Percentiles rank a stretch among this genome's conserved stretches.
Evolutionary conservation across 176 grass and related monocot species (phyloP).

Genomic region (Areca catechu): DNA sequence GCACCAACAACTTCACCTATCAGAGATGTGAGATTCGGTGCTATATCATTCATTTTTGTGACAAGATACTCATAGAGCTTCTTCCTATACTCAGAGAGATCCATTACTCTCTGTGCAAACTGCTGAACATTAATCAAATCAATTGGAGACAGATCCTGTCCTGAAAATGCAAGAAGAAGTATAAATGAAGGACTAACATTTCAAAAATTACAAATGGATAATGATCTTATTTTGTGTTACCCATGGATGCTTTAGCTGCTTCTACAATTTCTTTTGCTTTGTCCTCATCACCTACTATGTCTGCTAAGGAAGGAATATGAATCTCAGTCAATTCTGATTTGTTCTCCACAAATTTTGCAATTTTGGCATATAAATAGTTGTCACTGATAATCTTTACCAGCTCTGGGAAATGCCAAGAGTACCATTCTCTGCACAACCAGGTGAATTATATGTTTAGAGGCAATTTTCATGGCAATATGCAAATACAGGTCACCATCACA

Average conservation of each 20-base stretch:
- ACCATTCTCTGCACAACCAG: slow-evolving; percentile 59
- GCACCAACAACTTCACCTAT: slow-evolving; percentile 93
- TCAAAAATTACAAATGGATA: not conserved
- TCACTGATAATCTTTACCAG: slow-evolving; percentile 76
- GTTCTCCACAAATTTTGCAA: slow-evolving; percentile 53
- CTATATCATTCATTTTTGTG: slow-evolving; percentile 95
- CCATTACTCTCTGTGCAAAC: slow-evolving; percentile 83
- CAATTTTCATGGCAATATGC: too few species aligned
- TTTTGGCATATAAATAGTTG: slow-evolving; percentile 79
- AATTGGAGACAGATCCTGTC: slow-evolving; percentile 79
- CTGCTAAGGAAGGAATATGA: slow-evolving; percentile 46
- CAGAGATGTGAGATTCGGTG: slow-evolving; percentile 76
- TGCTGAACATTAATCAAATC: slow-evolving; percentile 89
- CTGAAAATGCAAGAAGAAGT: slow-evolving; percentile 33
- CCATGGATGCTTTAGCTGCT: slow-evolving; percentile 93
- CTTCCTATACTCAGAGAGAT: slow-evolving; percentile 84
- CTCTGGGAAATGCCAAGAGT: slow-evolving; percentile 80
- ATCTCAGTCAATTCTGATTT: slow-evolving; percentile 66
- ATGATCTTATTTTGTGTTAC: slow-evolving; percentile 17
- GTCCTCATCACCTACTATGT: slow-evolving; percentile 69
- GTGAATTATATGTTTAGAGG: too few species aligned
- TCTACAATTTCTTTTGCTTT: slow-evolving; percentile 93
- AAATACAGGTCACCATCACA: too few species aligned
- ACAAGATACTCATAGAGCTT: slow-evolving; percentile 96
- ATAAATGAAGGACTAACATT: not conserved